These are phyloP conservation scores for Aspergillus jensenii DNA, from an alignment of 2,329 filamentous ascomycete genomes.

Conservation along the genomic window DNA sequence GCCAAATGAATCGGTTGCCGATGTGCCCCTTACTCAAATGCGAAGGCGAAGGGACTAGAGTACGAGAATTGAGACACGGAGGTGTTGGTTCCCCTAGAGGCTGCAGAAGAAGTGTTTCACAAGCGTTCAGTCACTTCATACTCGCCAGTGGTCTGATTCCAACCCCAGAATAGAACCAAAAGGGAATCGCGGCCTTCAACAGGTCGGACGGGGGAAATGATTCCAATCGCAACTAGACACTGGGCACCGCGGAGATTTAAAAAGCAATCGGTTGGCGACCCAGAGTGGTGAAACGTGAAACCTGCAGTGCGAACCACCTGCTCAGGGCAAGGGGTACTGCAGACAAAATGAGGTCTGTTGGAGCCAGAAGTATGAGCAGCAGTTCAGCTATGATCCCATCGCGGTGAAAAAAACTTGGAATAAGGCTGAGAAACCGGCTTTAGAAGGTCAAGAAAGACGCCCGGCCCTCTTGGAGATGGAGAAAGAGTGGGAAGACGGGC, in stretches of 20 bases:
- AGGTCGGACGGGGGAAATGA: not conserved
- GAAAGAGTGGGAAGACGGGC: not conserved
- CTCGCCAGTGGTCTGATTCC: not conserved
- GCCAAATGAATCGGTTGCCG: not conserved
- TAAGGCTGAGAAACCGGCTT: not conserved
- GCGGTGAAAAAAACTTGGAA: not conserved
- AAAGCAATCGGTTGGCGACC: slow-evolving; percentile 6
- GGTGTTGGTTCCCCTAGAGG: slow-evolving; percentile 16
- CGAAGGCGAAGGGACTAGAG: not conserved
- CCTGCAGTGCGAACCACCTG: slow-evolving; percentile 12
- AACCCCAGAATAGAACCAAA: slow-evolving; percentile 11
- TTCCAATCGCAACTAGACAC: slow-evolving; percentile 5
- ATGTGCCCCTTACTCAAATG: not conserved
- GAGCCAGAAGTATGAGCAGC: not conserved
- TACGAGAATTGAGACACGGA: not conserved
- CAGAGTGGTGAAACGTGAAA: not conserved
- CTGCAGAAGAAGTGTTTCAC: slow-evolving; percentile 24
- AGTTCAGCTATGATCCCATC: not conserved
- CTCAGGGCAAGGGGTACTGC: slow-evolving; percentile 7
- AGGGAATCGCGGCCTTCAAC: not conserved
- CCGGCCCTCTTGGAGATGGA: not conserved
- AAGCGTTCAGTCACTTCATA: slow-evolving; percentile 18
- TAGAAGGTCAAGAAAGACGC: not conserved
- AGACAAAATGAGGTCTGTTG: slow-evolving; percentile 1
- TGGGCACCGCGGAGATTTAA: slow-evolving; percentile 14